phyloP scores from a whole-genome alignment of 2,329 filamentous ascomycete species.

The Venturia aucupariae region DNA sequence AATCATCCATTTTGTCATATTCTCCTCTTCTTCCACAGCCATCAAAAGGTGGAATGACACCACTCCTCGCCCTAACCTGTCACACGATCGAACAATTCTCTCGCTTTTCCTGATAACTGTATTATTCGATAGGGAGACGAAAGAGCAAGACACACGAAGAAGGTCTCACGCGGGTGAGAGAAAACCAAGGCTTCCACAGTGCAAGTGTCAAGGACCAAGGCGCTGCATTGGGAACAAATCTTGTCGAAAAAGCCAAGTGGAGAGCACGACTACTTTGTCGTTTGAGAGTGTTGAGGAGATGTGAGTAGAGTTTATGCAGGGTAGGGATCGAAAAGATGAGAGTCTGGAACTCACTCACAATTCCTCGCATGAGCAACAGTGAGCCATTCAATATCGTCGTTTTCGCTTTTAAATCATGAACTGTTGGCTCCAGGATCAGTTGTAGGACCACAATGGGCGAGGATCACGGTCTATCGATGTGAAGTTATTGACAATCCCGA shows the following conservation, averaged over 20 bases:
- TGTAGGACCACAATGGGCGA: too few species aligned
- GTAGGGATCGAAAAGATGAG: too few species aligned
- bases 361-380: too few species aligned
- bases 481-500: too few species aligned
- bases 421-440: too few species aligned
- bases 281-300: background rate
- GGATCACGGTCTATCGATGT: too few species aligned
- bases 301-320: too few species aligned
- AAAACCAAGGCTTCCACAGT: background rate
- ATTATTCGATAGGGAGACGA: background rate
- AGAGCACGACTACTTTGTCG: background rate
- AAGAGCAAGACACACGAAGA: conserved; percentile 1
- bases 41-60: background rate
- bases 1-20: background rate
- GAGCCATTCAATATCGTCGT: too few species aligned
- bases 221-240: background rate
- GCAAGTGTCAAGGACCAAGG: background rate
- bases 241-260: background rate
- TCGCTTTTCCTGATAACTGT: background rate
- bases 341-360: too few species aligned
- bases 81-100: background rate
- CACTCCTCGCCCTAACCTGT: background rate
- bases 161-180: background rate
- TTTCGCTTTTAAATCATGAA: too few species aligned
- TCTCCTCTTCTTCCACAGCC: background rate